Evolutionary conservation across 2,329 filamentous ascomycete genomes (phyloP).

Genomic region (Aspergillus proliferans): DNA sequence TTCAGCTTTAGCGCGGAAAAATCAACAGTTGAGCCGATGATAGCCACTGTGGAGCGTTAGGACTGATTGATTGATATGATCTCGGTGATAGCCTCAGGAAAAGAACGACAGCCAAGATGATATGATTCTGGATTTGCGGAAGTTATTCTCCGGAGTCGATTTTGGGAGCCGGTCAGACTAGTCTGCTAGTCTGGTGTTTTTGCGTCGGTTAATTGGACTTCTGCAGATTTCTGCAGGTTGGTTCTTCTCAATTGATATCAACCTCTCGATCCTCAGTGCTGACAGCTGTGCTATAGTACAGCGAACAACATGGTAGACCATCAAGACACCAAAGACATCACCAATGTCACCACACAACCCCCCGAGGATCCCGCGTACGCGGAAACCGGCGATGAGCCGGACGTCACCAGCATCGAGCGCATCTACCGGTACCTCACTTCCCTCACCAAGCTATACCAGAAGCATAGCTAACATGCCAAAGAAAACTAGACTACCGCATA

Average conservation of each 20-base stretch:
- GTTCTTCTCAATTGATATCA: no score
- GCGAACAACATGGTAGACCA: background rate
- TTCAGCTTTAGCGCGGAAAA: no score
- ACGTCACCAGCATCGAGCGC: conserved; percentile 23
- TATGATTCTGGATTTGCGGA: no score
- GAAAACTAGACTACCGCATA: conserved; percentile 54
- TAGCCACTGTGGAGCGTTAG: no score
- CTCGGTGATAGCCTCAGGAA: background rate
- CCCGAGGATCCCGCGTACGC: conserved; percentile 1
- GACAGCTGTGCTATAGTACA: background rate
- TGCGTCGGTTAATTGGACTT: no score
- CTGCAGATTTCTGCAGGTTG: no score
- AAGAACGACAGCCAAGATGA: no score
- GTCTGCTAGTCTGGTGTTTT: no score
- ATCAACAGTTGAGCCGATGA: no score
- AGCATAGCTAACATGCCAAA: conserved; percentile 14
- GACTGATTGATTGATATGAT: background rate
- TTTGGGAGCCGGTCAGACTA: no score
- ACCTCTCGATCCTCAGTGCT: background rate
- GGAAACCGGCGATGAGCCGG: conserved; percentile 20
- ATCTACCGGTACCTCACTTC: conserved; percentile 28
- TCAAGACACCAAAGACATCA: background rate
- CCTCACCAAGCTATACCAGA: background rate
- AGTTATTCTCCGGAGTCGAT: no score
- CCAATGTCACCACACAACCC: background rate